Base-by-base conservation (phyloP, 2,329 filamentous ascomycete genomes). In the Dendrostoma leiphaemia region DNA sequence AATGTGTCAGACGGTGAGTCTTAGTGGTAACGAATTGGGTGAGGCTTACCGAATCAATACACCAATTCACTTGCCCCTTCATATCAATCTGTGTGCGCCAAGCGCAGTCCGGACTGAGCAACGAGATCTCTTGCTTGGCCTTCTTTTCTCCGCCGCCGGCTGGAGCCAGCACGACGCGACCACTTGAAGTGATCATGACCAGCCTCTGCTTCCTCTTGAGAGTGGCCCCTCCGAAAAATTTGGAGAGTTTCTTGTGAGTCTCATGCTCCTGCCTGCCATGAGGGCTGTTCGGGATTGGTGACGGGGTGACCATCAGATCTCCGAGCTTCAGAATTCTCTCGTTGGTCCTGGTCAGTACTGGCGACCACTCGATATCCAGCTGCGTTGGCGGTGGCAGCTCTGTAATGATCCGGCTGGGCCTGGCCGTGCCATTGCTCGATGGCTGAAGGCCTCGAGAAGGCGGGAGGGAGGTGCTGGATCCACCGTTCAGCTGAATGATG, bases 311-410 rank as follows among this genome's bases (percentile, higher is more conserved):
- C 70, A 91, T 83, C 59, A 97, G 75, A 64, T 99, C 96, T 2
- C 94, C 94, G 21, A 99, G 78, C 69, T 96, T 97, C 59, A 99
- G 71, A 62, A 99, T 99, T 32, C 94, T 84, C 71, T 99, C 94
- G 65, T 97, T 97, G 56, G 85, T 87, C 64, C 87, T 86, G 9
- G 90, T 97, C 52, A 99, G 76, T 4, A 99, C 92, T 1, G 94
- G 94, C 1, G 93, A 97, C 94, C 94, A 99, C 71, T 99, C 94
- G 54, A 99, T 96, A 66, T 99, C 94, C 24, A 99, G 77, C 69
- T 97, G 94, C 48, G 90, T 96, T 1, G 94, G 94, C n/a, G 94
- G 93, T 15, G 94, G 91, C 9, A 99, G 79, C 69, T 99, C 94
- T 1, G 94, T 97, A 57, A 99, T 95, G 57, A 97, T 85, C 58